Conservation (phyloP, 345 rosid genomes). For the Lumnitzera littorea region DNA sequence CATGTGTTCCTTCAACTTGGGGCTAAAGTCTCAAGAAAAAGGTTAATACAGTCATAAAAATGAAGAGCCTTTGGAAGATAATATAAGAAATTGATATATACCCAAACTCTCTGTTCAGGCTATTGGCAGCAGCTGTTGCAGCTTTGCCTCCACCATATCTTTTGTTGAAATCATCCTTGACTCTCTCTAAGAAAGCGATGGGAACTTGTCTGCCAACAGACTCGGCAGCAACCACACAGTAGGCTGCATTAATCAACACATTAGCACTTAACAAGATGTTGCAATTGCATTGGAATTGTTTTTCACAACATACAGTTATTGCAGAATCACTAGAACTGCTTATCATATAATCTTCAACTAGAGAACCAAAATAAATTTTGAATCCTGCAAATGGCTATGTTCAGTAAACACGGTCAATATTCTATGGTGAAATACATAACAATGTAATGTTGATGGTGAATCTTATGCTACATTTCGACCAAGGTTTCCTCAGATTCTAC, state of each 20-base stretch:
- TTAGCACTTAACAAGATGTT: too few relatives aligned
- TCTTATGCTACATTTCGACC: too few relatives aligned
- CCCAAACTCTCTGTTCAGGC: constrained; percentile 76
- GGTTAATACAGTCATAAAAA: constrained; percentile 2
- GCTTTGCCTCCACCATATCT: constrained; percentile 85
- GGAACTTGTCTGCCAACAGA: constrained; percentile 75
- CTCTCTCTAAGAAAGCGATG: constrained; percentile 72
- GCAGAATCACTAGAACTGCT: too few relatives aligned
- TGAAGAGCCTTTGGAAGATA: not conserved
- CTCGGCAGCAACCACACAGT: constrained; percentile 82
- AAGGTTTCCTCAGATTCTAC: too few relatives aligned
- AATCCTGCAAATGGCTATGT: too few relatives aligned
- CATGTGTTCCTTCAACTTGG: constrained; percentile 87
- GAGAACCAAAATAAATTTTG: too few relatives aligned
- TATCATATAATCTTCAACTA: too few relatives aligned
- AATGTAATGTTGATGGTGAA: too few relatives aligned
- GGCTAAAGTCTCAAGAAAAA: constrained; percentile 21
- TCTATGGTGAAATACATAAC: too few relatives aligned
- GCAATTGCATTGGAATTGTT: too few relatives aligned
- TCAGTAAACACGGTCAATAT: too few relatives aligned
- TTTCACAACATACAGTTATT: too few relatives aligned
- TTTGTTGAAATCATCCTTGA: constrained; percentile 73
- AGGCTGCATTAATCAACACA: constrained; percentile 37
- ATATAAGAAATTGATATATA: constrained; percentile 5
- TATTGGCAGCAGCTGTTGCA: constrained; percentile 52